Base-by-base conservation (phyloP, 495 filamentous ascomycete species). In the Annulohypoxylon maeteangense region DNA sequence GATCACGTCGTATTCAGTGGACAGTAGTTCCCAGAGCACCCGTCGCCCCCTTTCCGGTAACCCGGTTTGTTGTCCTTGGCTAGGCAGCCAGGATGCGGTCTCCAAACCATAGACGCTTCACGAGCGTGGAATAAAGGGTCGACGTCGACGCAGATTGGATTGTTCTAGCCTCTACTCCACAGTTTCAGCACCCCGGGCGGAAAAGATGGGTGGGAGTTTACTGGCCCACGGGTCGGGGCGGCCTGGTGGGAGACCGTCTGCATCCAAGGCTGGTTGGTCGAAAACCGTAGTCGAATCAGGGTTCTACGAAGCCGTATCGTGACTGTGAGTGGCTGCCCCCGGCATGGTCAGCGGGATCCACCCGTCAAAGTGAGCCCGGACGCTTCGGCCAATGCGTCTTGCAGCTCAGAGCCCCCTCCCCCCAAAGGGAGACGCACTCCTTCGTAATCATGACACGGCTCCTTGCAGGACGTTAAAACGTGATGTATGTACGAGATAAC, bases 321-420 rank as follows among this genome's bases (percentile, higher is more conserved):
- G 32, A 22, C 32, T 27, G 3, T 50, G 12, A 23, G 53, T 58
- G 53, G 63, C 44, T 44, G 16, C 45, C n/a, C 44, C 3, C 55
- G 27, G 54, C 55, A 54, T 27, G 58, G 58, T 47, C 63, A 38
- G 34, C 45, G 5, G 69, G 63, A 34, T 67, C 69, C 69, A 67
- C 69, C 11, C 12, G 57, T 67, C 31, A n/a, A n/a, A 54, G 29
- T 44, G 36, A 42, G 51, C 23, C 27, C 47, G 47, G 47, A 23
- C 23, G 29, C 22, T 25, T 51, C 48, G 36, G 51, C 57, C 63
- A 62, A 64, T 63, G 53, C 62, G 32, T 53, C n/a, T 58, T 42
- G 38, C 31, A 58, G 32, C 36, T 6, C 55, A 27, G 47, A 38
- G 29, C 11, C 56, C 62, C 62, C 40, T n/a, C 56, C 62, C 27